Conservation (phyloP, 202 grass and related monocot species). For the Panicum hallii region DNA sequence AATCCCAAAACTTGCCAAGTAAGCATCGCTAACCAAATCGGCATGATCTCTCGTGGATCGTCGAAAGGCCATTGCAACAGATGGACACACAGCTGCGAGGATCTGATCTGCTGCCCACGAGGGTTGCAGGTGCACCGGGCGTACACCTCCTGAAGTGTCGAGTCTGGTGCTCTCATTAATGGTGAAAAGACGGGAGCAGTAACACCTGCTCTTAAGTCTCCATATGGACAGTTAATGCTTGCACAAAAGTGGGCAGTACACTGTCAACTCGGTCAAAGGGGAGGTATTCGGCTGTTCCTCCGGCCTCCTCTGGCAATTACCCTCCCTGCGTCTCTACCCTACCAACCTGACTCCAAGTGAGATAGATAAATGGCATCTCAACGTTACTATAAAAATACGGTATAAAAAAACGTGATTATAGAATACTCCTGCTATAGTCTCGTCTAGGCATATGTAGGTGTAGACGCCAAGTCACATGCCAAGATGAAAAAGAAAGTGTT, state of each 20-base stretch:
- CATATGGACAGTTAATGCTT: constrained; percentile 34
- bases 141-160: background rate
- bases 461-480: background rate
- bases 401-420: no score
- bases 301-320: background rate
- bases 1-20: no score
- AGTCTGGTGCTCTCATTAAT: constrained; percentile 25
- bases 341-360: background rate
- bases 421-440: no score
- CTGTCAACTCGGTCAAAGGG: constrained; percentile 42
- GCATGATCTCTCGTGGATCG: no score
- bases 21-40: no score
- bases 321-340: background rate
- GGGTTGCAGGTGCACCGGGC: background rate
- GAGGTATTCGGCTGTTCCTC: background rate
- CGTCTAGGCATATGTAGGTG: no score
- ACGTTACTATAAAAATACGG: no score
- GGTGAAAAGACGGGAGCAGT: constrained; percentile 39
- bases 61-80: no score
- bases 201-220: constrained; percentile 45
- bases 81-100: background rate
- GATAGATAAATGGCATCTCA: no score
- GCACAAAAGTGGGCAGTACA: background rate
- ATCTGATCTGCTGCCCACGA: no score
- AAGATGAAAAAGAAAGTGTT: background rate